Conservation (phyloP, 202 grass and related monocot species). For the Bolboschoenoplectus hybrid region DNA sequence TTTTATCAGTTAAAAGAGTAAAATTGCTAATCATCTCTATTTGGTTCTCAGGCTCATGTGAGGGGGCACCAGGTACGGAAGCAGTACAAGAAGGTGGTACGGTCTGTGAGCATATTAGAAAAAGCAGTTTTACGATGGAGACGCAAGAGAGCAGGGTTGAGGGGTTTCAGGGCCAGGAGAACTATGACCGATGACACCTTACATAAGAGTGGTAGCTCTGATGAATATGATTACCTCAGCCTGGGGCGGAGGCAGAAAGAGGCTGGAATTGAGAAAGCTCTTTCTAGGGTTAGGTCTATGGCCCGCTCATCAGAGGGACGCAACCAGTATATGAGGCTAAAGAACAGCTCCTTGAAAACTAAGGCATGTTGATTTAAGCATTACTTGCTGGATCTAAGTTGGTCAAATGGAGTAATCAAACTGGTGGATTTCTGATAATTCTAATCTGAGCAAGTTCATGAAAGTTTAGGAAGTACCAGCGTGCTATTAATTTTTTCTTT, state of each 20-base stretch:
- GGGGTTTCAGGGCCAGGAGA: constrained; percentile 54
- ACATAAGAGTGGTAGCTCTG: constrained; percentile 30
- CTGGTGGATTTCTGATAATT: constrained; percentile 21
- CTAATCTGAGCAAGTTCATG: constrained; percentile 4
- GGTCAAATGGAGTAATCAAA: constrained; percentile 15
- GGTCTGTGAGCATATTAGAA: constrained; percentile 78
- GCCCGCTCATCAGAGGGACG: constrained; percentile 46
- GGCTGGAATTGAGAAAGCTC: constrained; percentile 45
- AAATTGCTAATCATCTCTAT: not conserved
- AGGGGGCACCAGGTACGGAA: constrained; percentile 84
- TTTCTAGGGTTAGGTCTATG: constrained; percentile 50
- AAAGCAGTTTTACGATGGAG: constrained; percentile 79
- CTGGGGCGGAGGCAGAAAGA: constrained; percentile 46
- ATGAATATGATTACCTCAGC: constrained; percentile 41
- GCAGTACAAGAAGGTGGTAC: constrained; percentile 70
- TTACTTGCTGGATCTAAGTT: not conserved
- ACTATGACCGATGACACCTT: constrained; percentile 2
- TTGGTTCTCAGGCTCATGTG: constrained; percentile 67
- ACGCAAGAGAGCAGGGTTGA: constrained; percentile 72
- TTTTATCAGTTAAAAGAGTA: constrained; percentile 10
- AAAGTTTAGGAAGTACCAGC: not conserved
- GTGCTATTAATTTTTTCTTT: not conserved
- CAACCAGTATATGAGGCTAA: constrained; percentile 43
- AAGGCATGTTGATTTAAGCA: constrained; percentile 32
- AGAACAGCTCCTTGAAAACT: constrained; percentile 26